These are phyloP conservation scores for Epichloe hybrida DNA, from an alignment of 2,329 filamentous ascomycete genomes.

Conservation along the genomic window DNA sequence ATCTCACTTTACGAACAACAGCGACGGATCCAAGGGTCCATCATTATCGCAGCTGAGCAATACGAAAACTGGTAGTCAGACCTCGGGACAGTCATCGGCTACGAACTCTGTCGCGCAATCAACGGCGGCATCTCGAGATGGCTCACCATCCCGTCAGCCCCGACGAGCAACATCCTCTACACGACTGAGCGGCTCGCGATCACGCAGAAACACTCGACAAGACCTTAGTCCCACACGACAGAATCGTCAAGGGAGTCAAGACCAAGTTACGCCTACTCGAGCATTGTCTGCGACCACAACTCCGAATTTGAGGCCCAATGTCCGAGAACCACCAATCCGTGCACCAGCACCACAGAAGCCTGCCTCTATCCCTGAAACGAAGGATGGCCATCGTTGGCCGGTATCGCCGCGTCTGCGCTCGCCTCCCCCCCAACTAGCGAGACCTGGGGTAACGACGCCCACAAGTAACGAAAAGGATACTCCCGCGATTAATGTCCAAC, in stretches of 20 bases:
- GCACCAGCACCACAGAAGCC: constrained; percentile 53
- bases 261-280: constrained; percentile 49
- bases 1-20: neutral
- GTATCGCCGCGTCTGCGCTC: constrained; percentile 65
- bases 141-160: constrained; percentile 31
- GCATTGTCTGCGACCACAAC: constrained; percentile 55
- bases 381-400: constrained; percentile 57
- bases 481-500: constrained; percentile 39
- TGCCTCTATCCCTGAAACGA: constrained; percentile 32
- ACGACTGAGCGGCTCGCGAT: constrained; percentile 30
- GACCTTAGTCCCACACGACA: constrained; percentile 50
- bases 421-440: constrained; percentile 45
- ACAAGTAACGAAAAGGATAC: constrained; percentile 33
- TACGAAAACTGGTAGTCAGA: constrained; percentile 15
- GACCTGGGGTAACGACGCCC: constrained; percentile 29
- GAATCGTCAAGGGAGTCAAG: constrained; percentile 37
- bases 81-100: constrained; percentile 23
- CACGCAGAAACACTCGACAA: constrained; percentile 51
- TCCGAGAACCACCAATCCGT: constrained; percentile 48
- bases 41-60: constrained; percentile 5
- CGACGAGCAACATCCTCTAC: constrained; percentile 22
- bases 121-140: constrained; percentile 29
- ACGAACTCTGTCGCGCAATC: constrained; percentile 23
- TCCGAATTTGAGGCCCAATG: constrained; percentile 48
- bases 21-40: neutral